phyloP scores from a whole-genome alignment of 768 basidiomycete genomes.

The Termitomyces sp. region DNA sequence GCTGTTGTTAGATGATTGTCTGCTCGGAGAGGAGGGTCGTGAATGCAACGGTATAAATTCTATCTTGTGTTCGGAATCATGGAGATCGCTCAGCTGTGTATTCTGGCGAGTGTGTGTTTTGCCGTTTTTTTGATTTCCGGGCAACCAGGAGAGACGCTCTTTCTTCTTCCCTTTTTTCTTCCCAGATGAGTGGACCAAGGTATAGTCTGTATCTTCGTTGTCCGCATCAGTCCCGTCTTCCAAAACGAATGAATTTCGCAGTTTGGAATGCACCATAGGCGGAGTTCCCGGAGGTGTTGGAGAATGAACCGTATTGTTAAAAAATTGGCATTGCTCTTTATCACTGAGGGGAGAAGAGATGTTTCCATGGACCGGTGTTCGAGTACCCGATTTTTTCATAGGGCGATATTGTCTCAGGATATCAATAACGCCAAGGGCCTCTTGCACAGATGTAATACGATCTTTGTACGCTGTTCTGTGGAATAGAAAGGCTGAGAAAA shows the following conservation, averaged over 20 bases:
- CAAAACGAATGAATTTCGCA: conserved; percentile 4
- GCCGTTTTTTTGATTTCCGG: not conserved
- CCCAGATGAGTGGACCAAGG: not conserved
- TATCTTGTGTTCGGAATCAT: conserved; percentile 1
- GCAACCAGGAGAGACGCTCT: conserved; percentile 9
- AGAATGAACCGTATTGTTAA: conserved; percentile 24
- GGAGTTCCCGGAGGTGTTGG: conserved; percentile 13
- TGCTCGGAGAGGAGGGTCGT: conserved; percentile 7
- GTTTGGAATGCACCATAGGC: conserved; percentile 4
- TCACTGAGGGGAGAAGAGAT: conserved; percentile 23
- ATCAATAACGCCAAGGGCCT: conserved; percentile 56
- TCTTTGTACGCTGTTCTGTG: conserved; percentile 75
- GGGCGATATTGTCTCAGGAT: conserved; percentile 63
- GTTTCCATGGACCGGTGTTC: conserved; percentile 37
- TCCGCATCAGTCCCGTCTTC: conserved; percentile 12
- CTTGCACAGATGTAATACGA: conserved; percentile 52
- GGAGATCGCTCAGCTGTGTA: not conserved
- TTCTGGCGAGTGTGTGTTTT: not conserved
- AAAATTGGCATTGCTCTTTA: conserved; percentile 36
- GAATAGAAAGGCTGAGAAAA: conserved; percentile 54
- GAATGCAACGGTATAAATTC: conserved; percentile 5
- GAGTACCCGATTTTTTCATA: conserved; percentile 31
- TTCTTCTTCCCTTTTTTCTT: conserved; percentile 15
- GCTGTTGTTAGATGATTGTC: not conserved
- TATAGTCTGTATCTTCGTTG: conserved; percentile 14